Percentiles rank a stretch among this genome's conserved stretches.
Conservation (phyloP, 352 stramenopile genomes). For the Halophytophthora polymorphica region DNA sequence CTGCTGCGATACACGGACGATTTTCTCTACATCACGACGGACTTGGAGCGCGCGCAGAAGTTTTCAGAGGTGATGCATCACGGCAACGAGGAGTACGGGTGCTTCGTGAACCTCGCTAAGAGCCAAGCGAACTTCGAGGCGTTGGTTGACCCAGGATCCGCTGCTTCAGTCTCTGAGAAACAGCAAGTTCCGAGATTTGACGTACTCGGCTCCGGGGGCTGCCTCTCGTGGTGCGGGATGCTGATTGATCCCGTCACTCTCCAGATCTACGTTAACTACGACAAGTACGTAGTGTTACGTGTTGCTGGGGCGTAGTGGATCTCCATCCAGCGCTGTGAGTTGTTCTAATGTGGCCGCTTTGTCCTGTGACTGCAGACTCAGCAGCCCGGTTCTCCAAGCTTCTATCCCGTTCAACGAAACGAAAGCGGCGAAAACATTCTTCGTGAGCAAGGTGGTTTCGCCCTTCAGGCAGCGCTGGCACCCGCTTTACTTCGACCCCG, state of each 20-base stretch:
- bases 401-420: conserved; percentile 64
- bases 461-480: conserved; percentile 70
- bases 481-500: conserved; percentile 55
- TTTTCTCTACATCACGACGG: conserved; percentile 67
- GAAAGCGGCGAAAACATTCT: conserved; percentile 43
- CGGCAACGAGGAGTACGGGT: conserved; percentile 60
- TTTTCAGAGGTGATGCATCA: conserved; percentile 66
- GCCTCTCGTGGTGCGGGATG: conserved; percentile 67
- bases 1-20: conserved; percentile 79
- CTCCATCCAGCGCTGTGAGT: conserved; percentile 1
- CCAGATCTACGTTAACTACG: conserved; percentile 77
- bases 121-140: conserved; percentile 63
- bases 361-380: conserved; percentile 16
- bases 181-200: conserved; percentile 22
- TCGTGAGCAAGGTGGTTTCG: conserved; percentile 64
- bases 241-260: conserved; percentile 49
- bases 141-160: neutral
- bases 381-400: conserved; percentile 27
- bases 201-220: conserved; percentile 1
- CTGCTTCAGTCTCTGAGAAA: neutral
- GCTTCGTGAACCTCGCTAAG: conserved; percentile 59
- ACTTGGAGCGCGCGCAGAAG: conserved; percentile 36
- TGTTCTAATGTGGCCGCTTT: neutral
- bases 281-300: conserved; percentile 43
- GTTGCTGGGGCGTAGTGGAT: neutral